Evolutionary conservation across 768 basidiomycete species (phyloP).

Genomic region (Ramaria sp.): DNA sequence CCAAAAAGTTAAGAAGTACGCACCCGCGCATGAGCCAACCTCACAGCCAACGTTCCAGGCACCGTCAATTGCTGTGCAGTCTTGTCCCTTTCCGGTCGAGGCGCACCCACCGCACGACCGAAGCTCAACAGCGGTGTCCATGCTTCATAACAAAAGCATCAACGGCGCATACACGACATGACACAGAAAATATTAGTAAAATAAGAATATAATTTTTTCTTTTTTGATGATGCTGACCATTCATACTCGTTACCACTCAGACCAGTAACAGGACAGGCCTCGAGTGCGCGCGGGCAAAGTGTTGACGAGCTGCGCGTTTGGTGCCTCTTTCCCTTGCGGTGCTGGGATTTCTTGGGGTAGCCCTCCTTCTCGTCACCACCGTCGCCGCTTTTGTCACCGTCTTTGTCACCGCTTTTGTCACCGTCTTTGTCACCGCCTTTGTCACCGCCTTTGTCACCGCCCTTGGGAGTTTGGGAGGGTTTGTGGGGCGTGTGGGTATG

Average conservation of each 20-base stretch:
- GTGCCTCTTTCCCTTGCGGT: background rate
- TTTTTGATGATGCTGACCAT: constrained; percentile 26
- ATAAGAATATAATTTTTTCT: too few relatives aligned
- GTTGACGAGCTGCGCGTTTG: constrained; percentile 25
- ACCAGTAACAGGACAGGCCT: constrained; percentile 45
- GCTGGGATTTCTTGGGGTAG: background rate
- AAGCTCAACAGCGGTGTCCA: constrained; percentile 53
- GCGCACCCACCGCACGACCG: constrained; percentile 71
- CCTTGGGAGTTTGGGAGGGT: constrained; percentile 8
- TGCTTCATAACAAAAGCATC: constrained; percentile 13
- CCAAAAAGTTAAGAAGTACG: constrained; percentile 16
- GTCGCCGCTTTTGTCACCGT: too few relatives aligned
- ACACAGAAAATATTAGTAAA: background rate
- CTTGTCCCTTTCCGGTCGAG: constrained; percentile 48
- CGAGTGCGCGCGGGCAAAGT: constrained; percentile 42
- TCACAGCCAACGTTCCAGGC: constrained; percentile 67
- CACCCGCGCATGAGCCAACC: constrained; percentile 40
- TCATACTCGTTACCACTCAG: constrained; percentile 37
- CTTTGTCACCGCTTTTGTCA: too few relatives aligned
- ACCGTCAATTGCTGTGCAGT: constrained; percentile 58
- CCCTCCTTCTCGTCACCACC: background rate
- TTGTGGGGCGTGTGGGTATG: constrained; percentile 16
- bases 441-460: too few relatives aligned
- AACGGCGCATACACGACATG: background rate
- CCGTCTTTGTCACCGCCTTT: too few relatives aligned